Percentiles rank a stretch among this genome's conserved stretches.
These are phyloP conservation scores for Pharnaceum exiguum DNA, from an alignment of 148 eudicot genomes.

Conservation along the genomic window DNA sequence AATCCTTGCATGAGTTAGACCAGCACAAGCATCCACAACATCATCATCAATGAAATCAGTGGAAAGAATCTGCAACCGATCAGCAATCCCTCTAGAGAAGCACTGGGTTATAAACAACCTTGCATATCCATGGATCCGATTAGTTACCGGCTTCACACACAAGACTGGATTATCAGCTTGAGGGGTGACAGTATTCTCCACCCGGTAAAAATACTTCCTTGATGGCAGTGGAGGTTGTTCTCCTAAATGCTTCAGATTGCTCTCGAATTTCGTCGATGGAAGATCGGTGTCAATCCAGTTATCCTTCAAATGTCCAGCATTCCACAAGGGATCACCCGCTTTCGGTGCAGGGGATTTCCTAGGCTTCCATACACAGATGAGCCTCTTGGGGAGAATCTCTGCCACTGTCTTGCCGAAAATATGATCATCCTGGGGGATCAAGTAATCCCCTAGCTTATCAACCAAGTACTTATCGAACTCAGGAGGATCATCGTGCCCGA, in stretches of 20 bases:
- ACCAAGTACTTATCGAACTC: constrained; percentile 67
- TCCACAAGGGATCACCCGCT: constrained; percentile 64
- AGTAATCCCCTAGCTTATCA: constrained; percentile 59
- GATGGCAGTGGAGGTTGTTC: constrained; percentile 53
- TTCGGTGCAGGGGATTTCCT: constrained; percentile 57
- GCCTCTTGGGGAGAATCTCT: constrained; percentile 66
- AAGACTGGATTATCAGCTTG: constrained; percentile 79
- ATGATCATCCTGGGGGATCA: constrained; percentile 73
- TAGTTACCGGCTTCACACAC: constrained; percentile 84
- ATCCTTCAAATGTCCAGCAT: constrained; percentile 60
- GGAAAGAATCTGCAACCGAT: constrained; percentile 71
- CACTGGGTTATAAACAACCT: constrained; percentile 77
- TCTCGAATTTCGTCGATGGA: constrained; percentile 85
- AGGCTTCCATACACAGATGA: constrained; percentile 92
- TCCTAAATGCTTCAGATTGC: constrained; percentile 63
- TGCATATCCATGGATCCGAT: constrained; percentile 62
- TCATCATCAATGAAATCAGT: constrained; percentile 87
- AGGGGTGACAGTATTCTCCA: constrained; percentile 91
- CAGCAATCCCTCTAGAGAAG: constrained; percentile 39
- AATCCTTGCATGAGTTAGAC: constrained; percentile 65
- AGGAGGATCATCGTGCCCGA: constrained; percentile 81
- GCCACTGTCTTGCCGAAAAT: constrained; percentile 65
- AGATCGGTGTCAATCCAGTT: constrained; percentile 91
- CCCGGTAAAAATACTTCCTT: constrained; percentile 74
- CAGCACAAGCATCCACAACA: constrained; percentile 88